Evolutionary conservation across 2,329 filamentous ascomycete species (phyloP).

Genomic region (Capronia coronata): DNA sequence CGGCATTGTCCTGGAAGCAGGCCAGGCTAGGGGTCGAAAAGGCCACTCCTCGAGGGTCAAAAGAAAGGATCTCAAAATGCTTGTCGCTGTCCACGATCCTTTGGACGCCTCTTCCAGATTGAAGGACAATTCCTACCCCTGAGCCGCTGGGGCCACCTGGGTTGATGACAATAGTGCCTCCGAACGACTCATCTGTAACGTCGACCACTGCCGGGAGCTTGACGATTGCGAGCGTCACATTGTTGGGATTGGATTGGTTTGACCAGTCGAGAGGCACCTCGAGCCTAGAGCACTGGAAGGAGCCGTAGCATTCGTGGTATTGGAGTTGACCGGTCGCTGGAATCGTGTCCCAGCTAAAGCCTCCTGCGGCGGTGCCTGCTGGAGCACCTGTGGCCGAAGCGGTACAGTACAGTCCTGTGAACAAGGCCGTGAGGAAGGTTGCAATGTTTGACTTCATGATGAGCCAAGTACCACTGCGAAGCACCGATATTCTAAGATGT

Average conservation of each 20-base stretch:
- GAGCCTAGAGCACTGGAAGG: constrained; percentile 45
- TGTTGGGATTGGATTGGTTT: constrained; percentile 31
- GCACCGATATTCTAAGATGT: not conserved
- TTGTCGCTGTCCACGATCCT: constrained; percentile 34
- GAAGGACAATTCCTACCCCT: constrained; percentile 32
- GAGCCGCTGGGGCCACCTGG: constrained; percentile 40
- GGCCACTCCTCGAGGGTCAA: constrained; percentile 40
- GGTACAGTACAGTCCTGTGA: not conserved
- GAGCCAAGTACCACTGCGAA: not conserved
- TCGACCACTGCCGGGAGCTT: constrained; percentile 40
- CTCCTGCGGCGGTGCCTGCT: not conserved
- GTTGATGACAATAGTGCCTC: constrained; percentile 45
- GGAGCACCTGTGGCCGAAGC: not conserved
- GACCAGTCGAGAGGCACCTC: constrained; percentile 46
- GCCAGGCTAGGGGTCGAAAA: constrained; percentile 30
- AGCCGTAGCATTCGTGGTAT: constrained; percentile 40
- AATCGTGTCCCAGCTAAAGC: constrained; percentile 19
- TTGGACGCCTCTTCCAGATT: constrained; percentile 19
- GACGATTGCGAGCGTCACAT: constrained; percentile 42
- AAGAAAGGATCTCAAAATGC: constrained; percentile 41
- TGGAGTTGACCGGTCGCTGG: constrained; percentile 30
- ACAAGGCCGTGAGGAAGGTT: not conserved
- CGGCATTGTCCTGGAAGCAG: constrained; percentile 28
- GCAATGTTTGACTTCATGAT: not conserved
- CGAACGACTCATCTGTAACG: constrained; percentile 38